Percentiles rank a stretch among this genome's conserved stretches.
Conservation (phyloP, 2,329 filamentous ascomycete species). For the Exserohilum turcica region DNA sequence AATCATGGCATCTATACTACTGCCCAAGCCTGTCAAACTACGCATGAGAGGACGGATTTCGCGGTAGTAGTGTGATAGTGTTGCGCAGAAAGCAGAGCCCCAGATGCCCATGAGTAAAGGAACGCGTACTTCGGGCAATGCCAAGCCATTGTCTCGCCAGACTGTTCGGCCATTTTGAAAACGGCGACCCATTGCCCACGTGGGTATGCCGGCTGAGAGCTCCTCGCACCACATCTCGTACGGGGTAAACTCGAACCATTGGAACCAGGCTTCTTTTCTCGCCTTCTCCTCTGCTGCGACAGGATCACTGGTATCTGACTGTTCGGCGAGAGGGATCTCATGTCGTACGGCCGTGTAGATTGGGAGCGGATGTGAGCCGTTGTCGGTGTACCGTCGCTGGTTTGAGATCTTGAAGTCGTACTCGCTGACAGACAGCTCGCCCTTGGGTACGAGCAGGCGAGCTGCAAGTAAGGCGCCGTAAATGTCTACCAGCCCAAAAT, state of each 20-base stretch:
- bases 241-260: slow-evolving; percentile 91
- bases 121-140: slow-evolving; percentile 81
- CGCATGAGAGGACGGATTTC: slow-evolving; percentile 84
- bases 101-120: slow-evolving; percentile 92
- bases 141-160: slow-evolving; percentile 66
- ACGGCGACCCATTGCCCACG: slow-evolving; percentile 85
- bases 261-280: slow-evolving; percentile 81
- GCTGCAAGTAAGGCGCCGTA: slow-evolving; percentile 88
- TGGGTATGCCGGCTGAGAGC: slow-evolving; percentile 87
- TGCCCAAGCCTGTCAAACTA: slow-evolving; percentile 71
- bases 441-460: slow-evolving; percentile 81
- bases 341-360: slow-evolving; percentile 96
- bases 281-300: slow-evolving; percentile 53
- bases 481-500: slow-evolving; percentile 89
- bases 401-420: slow-evolving; percentile 89
- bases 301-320: slow-evolving; percentile 43
- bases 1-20: slow-evolving; percentile 79
- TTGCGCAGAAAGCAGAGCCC: slow-evolving; percentile 95
- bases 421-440: slow-evolving; percentile 76
- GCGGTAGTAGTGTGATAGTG: slow-evolving; percentile 92
- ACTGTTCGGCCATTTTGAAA: slow-evolving; percentile 75
- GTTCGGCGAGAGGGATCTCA: slow-evolving; percentile 77
- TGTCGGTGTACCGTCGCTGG: slow-evolving; percentile 75
- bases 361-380: slow-evolving; percentile 82
- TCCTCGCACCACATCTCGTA: slow-evolving; percentile 97